Evolutionary conservation across 129 eudicot genomes (phyloP).

Genomic region (Chrysanthemum makinoi): DNA sequence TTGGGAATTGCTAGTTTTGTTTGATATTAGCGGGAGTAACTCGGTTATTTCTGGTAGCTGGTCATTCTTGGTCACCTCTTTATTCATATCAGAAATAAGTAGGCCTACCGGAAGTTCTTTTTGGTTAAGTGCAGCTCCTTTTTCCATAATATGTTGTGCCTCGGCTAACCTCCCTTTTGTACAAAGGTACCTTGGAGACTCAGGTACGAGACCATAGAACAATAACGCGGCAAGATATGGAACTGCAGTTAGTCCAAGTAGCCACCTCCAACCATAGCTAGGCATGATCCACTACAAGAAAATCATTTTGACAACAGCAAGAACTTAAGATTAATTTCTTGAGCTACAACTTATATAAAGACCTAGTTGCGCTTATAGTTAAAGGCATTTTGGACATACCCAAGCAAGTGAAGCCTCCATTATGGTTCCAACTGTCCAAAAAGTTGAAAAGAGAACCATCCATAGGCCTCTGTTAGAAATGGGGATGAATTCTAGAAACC

Average conservation of each 20-base stretch:
- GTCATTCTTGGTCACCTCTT: too few species aligned
- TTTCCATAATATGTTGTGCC: constrained; percentile 44
- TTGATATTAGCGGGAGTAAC: too few species aligned
- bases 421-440: constrained; percentile 81
- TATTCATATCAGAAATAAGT: constrained; percentile 29
- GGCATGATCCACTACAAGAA: constrained; percentile 57
- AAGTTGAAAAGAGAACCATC: constrained; percentile 72
- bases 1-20: too few species aligned
- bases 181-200: constrained; percentile 62
- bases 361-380: background rate
- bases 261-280: constrained; percentile 76
- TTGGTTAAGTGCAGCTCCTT: constrained; percentile 49
- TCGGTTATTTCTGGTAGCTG: too few species aligned
- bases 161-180: constrained; percentile 42
- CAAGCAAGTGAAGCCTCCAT: constrained; percentile 73
- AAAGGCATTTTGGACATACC: constrained; percentile 32
- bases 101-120: constrained; percentile 46
- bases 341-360: background rate
- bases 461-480: constrained; percentile 62
- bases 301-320: background rate
- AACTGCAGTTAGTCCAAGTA: constrained; percentile 61
- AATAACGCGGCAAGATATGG: constrained; percentile 51
- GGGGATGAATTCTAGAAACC: constrained; percentile 85
- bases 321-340: background rate
- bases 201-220: constrained; percentile 48